These are phyloP conservation scores for Musa schizocarpa DNA, from an alignment of 176 grass and related monocot species.

Conservation along the genomic window DNA sequence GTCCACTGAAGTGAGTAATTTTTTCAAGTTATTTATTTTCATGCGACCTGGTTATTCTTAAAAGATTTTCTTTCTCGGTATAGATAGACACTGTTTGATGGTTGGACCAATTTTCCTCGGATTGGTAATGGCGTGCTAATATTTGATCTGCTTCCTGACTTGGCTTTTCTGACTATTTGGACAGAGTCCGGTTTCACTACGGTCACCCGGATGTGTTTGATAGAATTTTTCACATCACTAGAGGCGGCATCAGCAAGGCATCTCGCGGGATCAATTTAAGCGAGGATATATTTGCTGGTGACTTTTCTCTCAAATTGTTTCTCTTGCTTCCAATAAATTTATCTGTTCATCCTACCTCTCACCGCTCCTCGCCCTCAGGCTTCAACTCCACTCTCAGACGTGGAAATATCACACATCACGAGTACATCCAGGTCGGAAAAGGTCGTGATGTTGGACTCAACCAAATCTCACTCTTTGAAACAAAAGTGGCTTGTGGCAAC, in stretches of 20 bases:
- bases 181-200: conserved; percentile 91
- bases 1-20: conserved; percentile 78
- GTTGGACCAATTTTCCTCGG: no score
- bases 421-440: conserved; percentile 93
- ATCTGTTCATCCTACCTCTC: conserved; percentile 1
- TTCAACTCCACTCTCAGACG: conserved; percentile 85
- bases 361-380: conserved; percentile 29
- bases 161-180: conserved; percentile 20
- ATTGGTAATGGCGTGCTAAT: background rate
- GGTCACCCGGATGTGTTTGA: conserved; percentile 95
- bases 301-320: conserved; percentile 21
- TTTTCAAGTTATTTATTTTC: background rate
- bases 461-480: conserved; percentile 87
- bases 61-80: no score
- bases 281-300: conserved; percentile 79
- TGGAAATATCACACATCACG: conserved; percentile 85
- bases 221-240: conserved; percentile 95
- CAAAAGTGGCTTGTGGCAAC: conserved; percentile 90
- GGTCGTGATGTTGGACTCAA: conserved; percentile 86
- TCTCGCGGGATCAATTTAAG: conserved; percentile 79
- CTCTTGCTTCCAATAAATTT: conserved; percentile 20
- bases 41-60: no score
- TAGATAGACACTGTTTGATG: no score
- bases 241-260: conserved; percentile 92
- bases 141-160: background rate